Base-by-base conservation (phyloP, 1,284 basidiomycete genomes). In the Cutaneotrichosporon sp. region DNA sequence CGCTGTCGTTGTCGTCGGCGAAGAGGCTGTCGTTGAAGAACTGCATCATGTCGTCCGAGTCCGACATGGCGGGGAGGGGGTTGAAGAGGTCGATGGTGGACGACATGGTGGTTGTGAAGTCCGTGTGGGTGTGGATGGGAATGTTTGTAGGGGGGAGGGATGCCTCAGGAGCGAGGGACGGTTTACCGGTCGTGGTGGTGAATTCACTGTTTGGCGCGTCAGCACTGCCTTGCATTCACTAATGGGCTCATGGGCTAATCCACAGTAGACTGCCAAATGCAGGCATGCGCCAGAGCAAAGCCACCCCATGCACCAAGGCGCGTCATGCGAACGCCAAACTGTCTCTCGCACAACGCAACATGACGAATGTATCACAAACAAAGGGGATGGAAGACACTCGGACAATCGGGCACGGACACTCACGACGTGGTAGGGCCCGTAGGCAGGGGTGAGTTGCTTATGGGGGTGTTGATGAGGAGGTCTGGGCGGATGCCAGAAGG, bases 1-100 rank as follows among this genome's bases (percentile, higher is more conserved):
- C 61, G n/a, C 22, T 33, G 46, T 58, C 56, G 36, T 57, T 43
- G 45, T 58, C 55, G n/a, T 29, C 16, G 27, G 49, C 49, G 27
- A 47, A 47, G 4, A 11, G 9, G 33, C 4, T 25, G 58, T 69
- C 70, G 29, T 70, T 64, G 34, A 72, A 60, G 65, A 69, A 72
- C 63, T 70, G n/a, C n/a, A n/a, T n/a, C n/a, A n/a, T n/a, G n/a
- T n/a, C 64, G 55, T 69, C 67, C 70, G 69, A 72, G 60, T 72
- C 70, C 16, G 4, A 16, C 8, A 18, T 3, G 16, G 22, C 70
- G 59, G 53, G 64, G 29, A 33, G 47, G 45, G 58, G 34, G 24
- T 27, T 59, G 58, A 43, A 57, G 50, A 38, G 63, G 60, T 42
- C 60, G 49, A 43, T 66, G 59, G 34, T 61, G 56, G 38, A 62